phyloP scores from a whole-genome alignment of 371 early-diverging fungal genomes.

The Coemansia sp. region DNA sequence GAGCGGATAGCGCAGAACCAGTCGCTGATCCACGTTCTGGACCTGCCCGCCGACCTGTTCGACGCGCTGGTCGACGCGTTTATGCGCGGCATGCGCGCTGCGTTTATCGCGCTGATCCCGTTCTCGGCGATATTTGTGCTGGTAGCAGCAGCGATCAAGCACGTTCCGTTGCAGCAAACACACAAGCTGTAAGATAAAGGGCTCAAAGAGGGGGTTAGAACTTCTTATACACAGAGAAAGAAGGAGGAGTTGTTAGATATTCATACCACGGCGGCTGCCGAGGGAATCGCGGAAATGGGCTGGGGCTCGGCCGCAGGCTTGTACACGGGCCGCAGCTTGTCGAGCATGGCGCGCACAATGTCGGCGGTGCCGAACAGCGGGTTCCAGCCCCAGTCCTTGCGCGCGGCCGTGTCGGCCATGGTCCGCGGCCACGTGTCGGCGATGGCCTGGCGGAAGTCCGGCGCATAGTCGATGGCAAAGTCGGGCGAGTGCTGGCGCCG shows the following conservation, averaged over 20 bases:
- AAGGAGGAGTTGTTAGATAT: no score
- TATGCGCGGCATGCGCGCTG: slow-evolving; percentile 40
- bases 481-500: slow-evolving; percentile 50
- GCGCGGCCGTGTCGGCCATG: slow-evolving; percentile 57
- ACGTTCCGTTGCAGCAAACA: slow-evolving; percentile 15
- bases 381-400: slow-evolving; percentile 62
- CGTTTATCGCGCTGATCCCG: slow-evolving; percentile 39
- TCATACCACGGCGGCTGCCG: slow-evolving; percentile 4
- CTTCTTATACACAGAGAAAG: no score
- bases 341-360: slow-evolving; percentile 49
- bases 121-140: slow-evolving; percentile 32
- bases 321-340: slow-evolving; percentile 46
- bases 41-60: slow-evolving; percentile 22
- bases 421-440: slow-evolving; percentile 63
- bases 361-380: slow-evolving; percentile 54
- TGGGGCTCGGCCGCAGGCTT: neutral
- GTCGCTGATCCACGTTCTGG: slow-evolving; percentile 39
- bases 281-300: neutral
- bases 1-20: slow-evolving; percentile 25
- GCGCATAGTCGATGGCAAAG: slow-evolving; percentile 57
- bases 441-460: slow-evolving; percentile 62
- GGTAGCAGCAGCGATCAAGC: slow-evolving; percentile 10
- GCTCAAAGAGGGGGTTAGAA: neutral
- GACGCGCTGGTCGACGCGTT: slow-evolving; percentile 30
- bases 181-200: slow-evolving; percentile 10